Percentiles rank a stretch among this genome's conserved stretches.
Evolutionary conservation across 2,329 filamentous ascomycete species (phyloP).

Genomic region (Aureobasidium mangrovei): DNA sequence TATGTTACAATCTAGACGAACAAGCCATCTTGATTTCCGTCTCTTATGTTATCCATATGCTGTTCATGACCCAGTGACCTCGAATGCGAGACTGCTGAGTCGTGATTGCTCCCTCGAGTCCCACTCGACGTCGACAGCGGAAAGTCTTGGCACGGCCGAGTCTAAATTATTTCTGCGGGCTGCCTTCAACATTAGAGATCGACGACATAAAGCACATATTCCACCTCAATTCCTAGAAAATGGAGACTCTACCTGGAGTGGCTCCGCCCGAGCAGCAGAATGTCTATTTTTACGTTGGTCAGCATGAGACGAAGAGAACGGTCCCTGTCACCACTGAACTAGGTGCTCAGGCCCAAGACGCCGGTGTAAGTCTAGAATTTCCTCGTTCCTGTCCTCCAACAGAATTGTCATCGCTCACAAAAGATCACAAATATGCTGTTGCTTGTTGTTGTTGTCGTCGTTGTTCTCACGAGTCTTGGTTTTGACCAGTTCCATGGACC

Average conservation of each 20-base stretch:
- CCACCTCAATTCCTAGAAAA: neutral
- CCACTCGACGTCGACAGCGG: too few relatives aligned
- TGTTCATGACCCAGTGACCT: too few relatives aligned
- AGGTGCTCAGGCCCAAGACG: constrained; percentile 53
- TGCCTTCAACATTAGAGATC: neutral
- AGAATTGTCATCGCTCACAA: neutral
- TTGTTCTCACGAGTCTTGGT: too few relatives aligned
- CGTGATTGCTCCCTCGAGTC: too few relatives aligned
- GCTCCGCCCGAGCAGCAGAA: constrained; percentile 25
- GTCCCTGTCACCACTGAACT: constrained; percentile 55
- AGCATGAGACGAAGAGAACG: constrained; percentile 59
- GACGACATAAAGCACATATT: neutral
- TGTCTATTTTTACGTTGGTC: constrained; percentile 59
- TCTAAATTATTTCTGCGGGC: constrained; percentile 11
- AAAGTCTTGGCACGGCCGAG: neutral
- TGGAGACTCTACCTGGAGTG: constrained; percentile 13
- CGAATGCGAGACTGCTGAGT: too few relatives aligned
- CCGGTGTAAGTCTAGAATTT: constrained; percentile 54
- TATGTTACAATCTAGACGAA: neutral
- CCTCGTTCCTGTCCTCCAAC: constrained; percentile 7
- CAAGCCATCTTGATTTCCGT: too few relatives aligned
- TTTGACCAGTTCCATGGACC: neutral
- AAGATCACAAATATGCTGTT: neutral
- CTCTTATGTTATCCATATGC: too few relatives aligned
- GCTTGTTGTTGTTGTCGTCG: too few relatives aligned